These are phyloP conservation scores for Thalassiosira livingstoniorum DNA, from an alignment of 352 stramenopile species.

Conservation along the genomic window DNA sequence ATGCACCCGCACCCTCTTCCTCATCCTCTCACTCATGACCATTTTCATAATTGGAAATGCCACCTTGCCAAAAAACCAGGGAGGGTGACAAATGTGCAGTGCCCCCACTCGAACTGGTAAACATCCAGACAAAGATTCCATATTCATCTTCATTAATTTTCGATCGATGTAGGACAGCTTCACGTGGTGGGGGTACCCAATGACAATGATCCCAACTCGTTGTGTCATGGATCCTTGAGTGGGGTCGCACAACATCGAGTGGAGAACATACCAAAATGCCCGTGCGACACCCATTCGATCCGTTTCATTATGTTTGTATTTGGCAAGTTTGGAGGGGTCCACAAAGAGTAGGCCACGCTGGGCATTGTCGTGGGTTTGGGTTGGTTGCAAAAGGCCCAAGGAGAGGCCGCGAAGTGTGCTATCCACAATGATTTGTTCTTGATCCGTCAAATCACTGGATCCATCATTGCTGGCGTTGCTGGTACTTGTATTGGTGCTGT, in stretches of 20 bases:
- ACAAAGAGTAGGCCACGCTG: slow-evolving; percentile 57
- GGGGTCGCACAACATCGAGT: slow-evolving; percentile 50
- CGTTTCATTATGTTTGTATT: slow-evolving; percentile 44
- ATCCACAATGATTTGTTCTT: too few relatives aligned
- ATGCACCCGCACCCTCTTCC: slow-evolving; percentile 54
- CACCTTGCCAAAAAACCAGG: slow-evolving; percentile 58
- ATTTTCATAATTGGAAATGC: slow-evolving; percentile 65
- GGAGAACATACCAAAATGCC: slow-evolving; percentile 65
- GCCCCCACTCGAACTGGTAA: slow-evolving; percentile 60
- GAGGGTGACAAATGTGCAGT: slow-evolving; percentile 67
- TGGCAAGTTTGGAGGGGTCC: slow-evolving; percentile 44
- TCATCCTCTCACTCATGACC: slow-evolving; percentile 53
- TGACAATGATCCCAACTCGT: slow-evolving; percentile 55
- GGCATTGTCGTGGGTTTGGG: slow-evolving; percentile 24
- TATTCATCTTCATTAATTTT: slow-evolving; percentile 53
- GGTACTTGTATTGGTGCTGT: neutral
- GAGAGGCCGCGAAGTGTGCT: slow-evolving; percentile 28
- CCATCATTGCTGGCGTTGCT: slow-evolving; percentile 11
- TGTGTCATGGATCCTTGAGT: slow-evolving; percentile 53
- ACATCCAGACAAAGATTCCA: slow-evolving; percentile 50
- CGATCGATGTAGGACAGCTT: slow-evolving; percentile 62
- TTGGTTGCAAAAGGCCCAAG: slow-evolving; percentile 33
- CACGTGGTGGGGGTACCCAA: slow-evolving; percentile 52
- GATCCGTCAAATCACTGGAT: slow-evolving; percentile 15
- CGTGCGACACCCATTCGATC: slow-evolving; percentile 47